phyloP scores from a whole-genome alignment of 2,329 filamentous ascomycete genomes.

The Fusarium lyarnte region DNA sequence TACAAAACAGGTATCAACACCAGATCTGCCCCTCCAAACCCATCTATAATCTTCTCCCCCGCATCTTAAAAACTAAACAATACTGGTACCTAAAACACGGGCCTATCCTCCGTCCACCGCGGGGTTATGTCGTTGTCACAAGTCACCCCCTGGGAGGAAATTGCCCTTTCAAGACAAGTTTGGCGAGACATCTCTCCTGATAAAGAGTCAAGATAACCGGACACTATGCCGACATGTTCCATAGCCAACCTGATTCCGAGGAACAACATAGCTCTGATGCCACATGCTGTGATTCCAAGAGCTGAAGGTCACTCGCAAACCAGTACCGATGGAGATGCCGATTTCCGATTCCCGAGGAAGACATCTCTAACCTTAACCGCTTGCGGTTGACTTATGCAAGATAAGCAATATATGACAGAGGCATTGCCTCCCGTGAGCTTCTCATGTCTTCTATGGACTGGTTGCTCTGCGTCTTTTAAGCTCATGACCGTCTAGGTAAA shows the following conservation, averaged over 20 bases:
- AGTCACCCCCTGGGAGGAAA: conserved; percentile 28
- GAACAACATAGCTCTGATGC: not conserved
- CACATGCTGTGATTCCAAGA: conserved; percentile 2
- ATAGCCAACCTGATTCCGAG: conserved; percentile 23
- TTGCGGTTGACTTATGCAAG: conserved; percentile 2
- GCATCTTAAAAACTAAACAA: conserved; percentile 14
- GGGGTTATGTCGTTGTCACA: conserved; percentile 17
- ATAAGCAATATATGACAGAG: conserved; percentile 8
- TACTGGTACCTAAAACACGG: conserved; percentile 28
- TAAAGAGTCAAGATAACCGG: conserved; percentile 31
- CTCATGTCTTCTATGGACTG: not conserved
- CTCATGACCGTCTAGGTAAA: not conserved
- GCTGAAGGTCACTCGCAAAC: conserved; percentile 5
- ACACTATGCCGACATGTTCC: conserved; percentile 26
- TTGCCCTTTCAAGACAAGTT: conserved; percentile 36
- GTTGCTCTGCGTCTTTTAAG: not conserved
- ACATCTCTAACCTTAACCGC: conserved; percentile 16
- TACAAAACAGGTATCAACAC: not conserved
- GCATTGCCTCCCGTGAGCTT: not conserved
- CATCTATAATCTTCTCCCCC: conserved; percentile 21
- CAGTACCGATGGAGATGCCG: conserved; percentile 18
- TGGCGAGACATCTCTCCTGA: conserved; percentile 8
- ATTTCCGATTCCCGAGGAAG: conserved; percentile 30
- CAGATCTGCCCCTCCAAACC: conserved; percentile 15
- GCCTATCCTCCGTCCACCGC: conserved; percentile 25